phyloP scores from a whole-genome alignment of 805 yeast species.

The Wickerhamiella kurtzmanii region DNA sequence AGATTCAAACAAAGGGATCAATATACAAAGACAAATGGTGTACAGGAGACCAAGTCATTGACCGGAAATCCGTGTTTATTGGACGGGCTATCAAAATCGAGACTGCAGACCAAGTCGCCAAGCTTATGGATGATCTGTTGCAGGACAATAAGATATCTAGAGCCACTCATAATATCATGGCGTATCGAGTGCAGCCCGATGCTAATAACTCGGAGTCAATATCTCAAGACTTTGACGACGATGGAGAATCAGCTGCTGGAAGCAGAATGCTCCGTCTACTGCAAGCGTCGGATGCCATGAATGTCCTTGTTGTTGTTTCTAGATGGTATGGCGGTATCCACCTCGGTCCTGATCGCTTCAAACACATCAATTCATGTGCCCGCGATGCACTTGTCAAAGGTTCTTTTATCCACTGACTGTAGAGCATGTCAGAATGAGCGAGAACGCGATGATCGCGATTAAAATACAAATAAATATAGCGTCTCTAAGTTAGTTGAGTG shows the following conservation, averaged over 20 bases:
- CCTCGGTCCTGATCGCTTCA: conserved; percentile 81
- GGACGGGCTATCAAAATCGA: conserved; percentile 55
- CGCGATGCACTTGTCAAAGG: conserved; percentile 69
- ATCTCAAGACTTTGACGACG: conserved; percentile 85
- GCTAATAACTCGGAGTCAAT: conserved; percentile 32
- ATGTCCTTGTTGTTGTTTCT: conserved; percentile 73
- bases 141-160: conserved; percentile 52
- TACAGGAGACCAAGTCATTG: conserved; percentile 61
- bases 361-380: conserved; percentile 81
- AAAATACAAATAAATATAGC: not conserved
- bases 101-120: conserved; percentile 55
- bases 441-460: no score
- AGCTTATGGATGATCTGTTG: conserved; percentile 37
- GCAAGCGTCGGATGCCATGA: conserved; percentile 57
- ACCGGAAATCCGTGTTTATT: conserved; percentile 74
- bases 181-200: conserved; percentile 60
- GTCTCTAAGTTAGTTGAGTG: not conserved
- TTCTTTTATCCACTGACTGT: conserved; percentile 30
- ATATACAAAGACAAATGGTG: conserved; percentile 50
- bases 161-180: conserved; percentile 72
- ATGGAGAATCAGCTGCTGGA: conserved; percentile 96
- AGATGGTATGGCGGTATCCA: conserved; percentile 92
- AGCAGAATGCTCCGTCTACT: conserved; percentile 67
- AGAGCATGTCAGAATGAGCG: not conserved
- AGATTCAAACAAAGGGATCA: conserved; percentile 20